These are phyloP conservation scores for Apiotrichum veenhuisii DNA, from an alignment of 1,284 basidiomycete genomes.

Conservation along the genomic window DNA sequence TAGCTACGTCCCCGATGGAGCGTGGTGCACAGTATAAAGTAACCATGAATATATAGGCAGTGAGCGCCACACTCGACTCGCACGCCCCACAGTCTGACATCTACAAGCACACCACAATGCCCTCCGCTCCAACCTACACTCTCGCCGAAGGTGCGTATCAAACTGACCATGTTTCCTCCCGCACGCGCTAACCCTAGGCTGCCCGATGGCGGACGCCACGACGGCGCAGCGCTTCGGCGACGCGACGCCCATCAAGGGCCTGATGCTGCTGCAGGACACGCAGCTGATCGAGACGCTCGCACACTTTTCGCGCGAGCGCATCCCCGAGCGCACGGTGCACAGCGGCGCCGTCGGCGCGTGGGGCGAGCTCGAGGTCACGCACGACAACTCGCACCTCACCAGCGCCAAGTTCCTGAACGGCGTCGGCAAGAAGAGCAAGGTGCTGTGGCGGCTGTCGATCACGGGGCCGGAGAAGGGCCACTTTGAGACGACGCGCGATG, in stretches of 20 bases:
- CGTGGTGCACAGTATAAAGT: too few relatives aligned
- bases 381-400: conserved; percentile 48
- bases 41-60: too few relatives aligned
- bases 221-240: conserved; percentile 16
- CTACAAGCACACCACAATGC: too few relatives aligned
- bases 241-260: conserved; percentile 6
- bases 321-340: conserved; percentile 70
- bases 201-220: conserved; percentile 4
- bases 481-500: conserved; percentile 64
- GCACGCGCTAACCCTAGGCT: background rate
- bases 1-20: too few relatives aligned
- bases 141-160: conserved; percentile 11
- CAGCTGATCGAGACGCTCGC: conserved; percentile 29
- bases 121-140: conserved; percentile 5
- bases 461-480: conserved; percentile 72
- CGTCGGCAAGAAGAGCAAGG: conserved; percentile 64
- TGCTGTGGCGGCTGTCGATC: conserved; percentile 76
- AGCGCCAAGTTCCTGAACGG: conserved; percentile 55
- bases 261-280: conserved; percentile 17
- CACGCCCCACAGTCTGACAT: too few relatives aligned
- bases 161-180: background rate
- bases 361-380: conserved; percentile 71
- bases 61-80: too few relatives aligned
- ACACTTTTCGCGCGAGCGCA: conserved; percentile 77
- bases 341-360: conserved; percentile 76